phyloP scores from a whole-genome alignment of 192 early-diverging fungal genomes.

The Umbelopsis sp. region DNA sequence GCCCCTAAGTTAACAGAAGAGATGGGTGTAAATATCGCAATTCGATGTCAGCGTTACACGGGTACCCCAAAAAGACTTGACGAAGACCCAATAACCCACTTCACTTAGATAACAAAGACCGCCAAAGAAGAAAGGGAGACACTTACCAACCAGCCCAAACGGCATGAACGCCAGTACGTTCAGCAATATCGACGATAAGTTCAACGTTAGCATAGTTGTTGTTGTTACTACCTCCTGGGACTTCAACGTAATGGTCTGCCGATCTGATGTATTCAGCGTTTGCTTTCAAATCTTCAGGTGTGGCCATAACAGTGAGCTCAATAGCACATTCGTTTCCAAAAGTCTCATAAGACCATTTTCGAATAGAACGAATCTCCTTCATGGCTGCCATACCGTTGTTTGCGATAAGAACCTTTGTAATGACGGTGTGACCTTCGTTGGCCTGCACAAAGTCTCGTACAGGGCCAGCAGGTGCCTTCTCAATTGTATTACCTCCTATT shows the following conservation, averaged over 20 bases:
- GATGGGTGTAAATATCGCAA: background rate
- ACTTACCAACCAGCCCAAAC: slow-evolving; percentile 95
- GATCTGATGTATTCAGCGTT: slow-evolving; percentile 99
- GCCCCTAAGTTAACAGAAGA: slow-evolving; percentile 59
- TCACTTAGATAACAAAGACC: background rate
- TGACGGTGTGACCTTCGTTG: slow-evolving; percentile 82
- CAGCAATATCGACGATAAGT: slow-evolving; percentile 97
- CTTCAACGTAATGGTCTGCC: slow-evolving; percentile 98
- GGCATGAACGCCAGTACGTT: slow-evolving; percentile 92
- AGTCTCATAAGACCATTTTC: slow-evolving; percentile 98
- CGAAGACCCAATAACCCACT: background rate
- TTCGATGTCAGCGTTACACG: slow-evolving; percentile 16
- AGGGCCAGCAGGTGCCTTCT: slow-evolving; percentile 60
- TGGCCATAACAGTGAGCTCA: slow-evolving; percentile 97
- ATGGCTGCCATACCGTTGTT: slow-evolving; percentile 99
- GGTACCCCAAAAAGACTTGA: slow-evolving; percentile 5
- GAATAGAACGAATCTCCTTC: slow-evolving; percentile 97
- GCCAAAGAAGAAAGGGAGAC: background rate
- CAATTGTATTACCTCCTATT: slow-evolving; percentile 73
- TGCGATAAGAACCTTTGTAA: slow-evolving; percentile 95
- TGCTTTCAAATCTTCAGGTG: slow-evolving; percentile 94
- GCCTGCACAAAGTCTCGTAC: slow-evolving; percentile 79
- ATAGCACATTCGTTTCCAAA: slow-evolving; percentile 97
- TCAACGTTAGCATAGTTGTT: slow-evolving; percentile 99
- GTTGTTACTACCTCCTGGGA: slow-evolving; percentile 96